These are phyloP conservation scores for Quercus berberidifolia DNA, from an alignment of 306 rosid genomes.

Conservation along the genomic window DNA sequence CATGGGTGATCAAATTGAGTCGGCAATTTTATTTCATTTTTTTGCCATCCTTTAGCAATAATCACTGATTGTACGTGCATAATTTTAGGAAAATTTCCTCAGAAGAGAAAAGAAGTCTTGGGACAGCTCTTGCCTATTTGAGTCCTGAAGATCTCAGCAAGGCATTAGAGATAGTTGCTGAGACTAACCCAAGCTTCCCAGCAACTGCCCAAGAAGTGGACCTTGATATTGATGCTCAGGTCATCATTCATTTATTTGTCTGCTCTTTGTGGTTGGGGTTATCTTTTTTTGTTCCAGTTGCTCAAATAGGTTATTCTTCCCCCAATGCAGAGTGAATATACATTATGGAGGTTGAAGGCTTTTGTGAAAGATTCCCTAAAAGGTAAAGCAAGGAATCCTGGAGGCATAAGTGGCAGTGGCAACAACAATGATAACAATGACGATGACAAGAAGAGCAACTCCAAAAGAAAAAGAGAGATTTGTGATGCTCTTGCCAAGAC, in stretches of 20 bases:
- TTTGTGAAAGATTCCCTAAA: conserved; percentile 53
- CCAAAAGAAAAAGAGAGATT: conserved; percentile 43
- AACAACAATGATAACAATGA: conserved; percentile 13
- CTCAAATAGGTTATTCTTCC: conserved; percentile 8
- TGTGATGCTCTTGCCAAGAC: conserved; percentile 39
- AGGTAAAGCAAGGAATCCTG: conserved; percentile 24
- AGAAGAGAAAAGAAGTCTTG: conserved; percentile 55
- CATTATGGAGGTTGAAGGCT: conserved; percentile 53
- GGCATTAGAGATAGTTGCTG: conserved; percentile 59
- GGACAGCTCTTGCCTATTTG: conserved; percentile 41
- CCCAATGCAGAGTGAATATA: conserved; percentile 53
- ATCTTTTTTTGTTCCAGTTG: background rate
- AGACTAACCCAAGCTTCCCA: conserved; percentile 61
- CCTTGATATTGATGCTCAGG: conserved; percentile 82
- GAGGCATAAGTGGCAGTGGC: background rate
- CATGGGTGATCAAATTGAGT: background rate
- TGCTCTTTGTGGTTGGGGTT: background rate
- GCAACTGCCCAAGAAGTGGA: conserved; percentile 45
- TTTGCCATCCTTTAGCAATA: background rate
- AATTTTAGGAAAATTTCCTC: conserved; percentile 50
- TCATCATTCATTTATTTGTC: conserved; percentile 6
- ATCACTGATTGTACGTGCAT: background rate
- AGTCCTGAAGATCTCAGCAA: conserved; percentile 48
- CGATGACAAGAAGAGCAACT: conserved; percentile 35
- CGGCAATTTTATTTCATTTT: background rate